Evolutionary conservation across 1,284 basidiomycete species (phyloP).

Genomic region (Inonotus hispidus): DNA sequence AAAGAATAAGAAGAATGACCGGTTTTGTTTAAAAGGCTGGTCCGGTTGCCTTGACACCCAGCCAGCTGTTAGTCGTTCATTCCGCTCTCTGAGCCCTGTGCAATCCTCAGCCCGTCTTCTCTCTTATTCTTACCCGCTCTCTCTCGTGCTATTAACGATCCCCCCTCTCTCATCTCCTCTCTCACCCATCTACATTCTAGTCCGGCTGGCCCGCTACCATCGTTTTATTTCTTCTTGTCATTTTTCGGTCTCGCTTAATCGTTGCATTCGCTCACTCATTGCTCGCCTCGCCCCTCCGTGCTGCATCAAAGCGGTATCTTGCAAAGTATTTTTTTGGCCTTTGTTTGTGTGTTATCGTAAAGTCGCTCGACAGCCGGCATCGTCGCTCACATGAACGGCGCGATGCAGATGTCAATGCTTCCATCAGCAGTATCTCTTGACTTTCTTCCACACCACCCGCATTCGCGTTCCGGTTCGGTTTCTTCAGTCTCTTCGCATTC

Average conservation of each 20-base stretch:
- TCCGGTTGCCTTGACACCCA: slow-evolving; percentile 65
- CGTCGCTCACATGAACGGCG: slow-evolving; percentile 51
- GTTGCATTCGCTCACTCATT: slow-evolving; percentile 21
- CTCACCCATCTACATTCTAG: slow-evolving; percentile 1
- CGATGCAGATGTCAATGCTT: slow-evolving; percentile 55
- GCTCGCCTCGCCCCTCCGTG: no score
- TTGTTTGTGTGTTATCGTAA: slow-evolving; percentile 20
- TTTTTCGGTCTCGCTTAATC: not conserved
- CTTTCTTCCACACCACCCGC: slow-evolving; percentile 54
- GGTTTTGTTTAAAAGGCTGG: slow-evolving; percentile 1
- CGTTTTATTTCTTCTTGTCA: slow-evolving; percentile 16
- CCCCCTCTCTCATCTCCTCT: slow-evolving; percentile 1
- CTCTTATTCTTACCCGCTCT: not conserved
- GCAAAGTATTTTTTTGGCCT: slow-evolving; percentile 19
- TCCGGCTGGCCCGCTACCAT: slow-evolving; percentile 16
- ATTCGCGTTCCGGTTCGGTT: slow-evolving; percentile 72
- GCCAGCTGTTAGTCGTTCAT: not conserved
- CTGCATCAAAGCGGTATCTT: slow-evolving; percentile 13
- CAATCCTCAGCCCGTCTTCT: not conserved
- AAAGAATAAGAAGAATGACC: slow-evolving; percentile 14
- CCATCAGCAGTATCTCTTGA: slow-evolving; percentile 57
- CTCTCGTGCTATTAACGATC: not conserved
- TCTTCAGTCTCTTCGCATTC: slow-evolving; percentile 64
- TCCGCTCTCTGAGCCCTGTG: not conserved
- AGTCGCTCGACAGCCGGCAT: not conserved